Conservation (phyloP, 306 rosid species). For the cucumber (Cucumis sativus) region DNA sequence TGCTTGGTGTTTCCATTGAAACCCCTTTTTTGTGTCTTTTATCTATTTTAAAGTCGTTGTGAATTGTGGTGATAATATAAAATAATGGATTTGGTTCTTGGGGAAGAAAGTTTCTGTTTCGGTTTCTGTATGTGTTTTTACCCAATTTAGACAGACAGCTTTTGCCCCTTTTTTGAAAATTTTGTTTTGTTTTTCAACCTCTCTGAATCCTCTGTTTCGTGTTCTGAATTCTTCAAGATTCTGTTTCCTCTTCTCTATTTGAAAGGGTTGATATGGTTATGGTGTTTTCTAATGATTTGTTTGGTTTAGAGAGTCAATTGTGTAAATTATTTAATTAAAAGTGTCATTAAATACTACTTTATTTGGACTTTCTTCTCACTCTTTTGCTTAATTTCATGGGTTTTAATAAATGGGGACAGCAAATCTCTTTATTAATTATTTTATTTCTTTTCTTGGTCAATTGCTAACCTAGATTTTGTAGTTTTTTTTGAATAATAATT, state of each 20-base stretch:
- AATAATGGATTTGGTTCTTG: background rate
- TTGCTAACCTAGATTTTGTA: background rate
- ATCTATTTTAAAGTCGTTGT: background rate
- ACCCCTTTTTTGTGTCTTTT: background rate
- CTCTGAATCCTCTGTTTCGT: background rate
- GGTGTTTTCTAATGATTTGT: slow-evolving; percentile 2
- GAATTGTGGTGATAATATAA: background rate
- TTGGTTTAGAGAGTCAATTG: background rate
- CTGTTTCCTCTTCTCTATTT: background rate
- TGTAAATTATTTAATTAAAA: background rate
- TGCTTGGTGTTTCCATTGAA: background rate
- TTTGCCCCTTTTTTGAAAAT: background rate
- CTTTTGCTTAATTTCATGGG: background rate
- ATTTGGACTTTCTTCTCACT: background rate
- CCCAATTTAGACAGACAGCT: background rate
- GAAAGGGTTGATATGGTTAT: background rate
- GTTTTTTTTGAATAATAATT: background rate
- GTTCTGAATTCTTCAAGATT: background rate
- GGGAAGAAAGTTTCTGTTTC: background rate
- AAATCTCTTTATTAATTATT: slow-evolving; percentile 2
- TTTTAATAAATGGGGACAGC: background rate
- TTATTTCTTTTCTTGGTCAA: slow-evolving; percentile 3
- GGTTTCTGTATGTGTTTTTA: background rate
- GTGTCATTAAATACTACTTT: background rate
- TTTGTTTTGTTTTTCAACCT: background rate